Evolutionary conservation across 2,329 filamentous ascomycete species (phyloP), one percentile per base, ranked within the genome.

Genomic region (Stagonosporopsis chrysanthemi): DNA sequence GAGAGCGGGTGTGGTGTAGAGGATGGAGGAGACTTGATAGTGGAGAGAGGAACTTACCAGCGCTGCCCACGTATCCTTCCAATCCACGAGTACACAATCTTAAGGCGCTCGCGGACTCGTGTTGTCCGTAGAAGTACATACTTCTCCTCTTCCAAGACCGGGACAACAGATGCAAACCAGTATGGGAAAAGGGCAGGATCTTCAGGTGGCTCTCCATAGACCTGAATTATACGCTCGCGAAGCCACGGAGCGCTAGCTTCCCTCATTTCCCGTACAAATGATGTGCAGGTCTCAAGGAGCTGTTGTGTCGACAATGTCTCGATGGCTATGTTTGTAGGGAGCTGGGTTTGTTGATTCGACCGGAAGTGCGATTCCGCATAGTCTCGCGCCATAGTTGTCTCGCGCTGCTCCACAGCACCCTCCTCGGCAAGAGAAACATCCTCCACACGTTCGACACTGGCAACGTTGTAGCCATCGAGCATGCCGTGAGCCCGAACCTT

Each of bases 161-260:
- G 92, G 12, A 96, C 77, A 19, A 95, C 87, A 69, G 87, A 91
- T 9, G 90, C 92, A 64, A 97, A 89, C 93, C 93, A 97, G 83
- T 92, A 97, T 0, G 92, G 90, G 64, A 97, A 95, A 1, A 86
- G 75, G 3, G 88, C 88, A 0, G 91, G 88, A 68, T 96, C 91
- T 15, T 85, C 81, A 0, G 92, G 92, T 19, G 88, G 89, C 56
- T 90, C 86, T 12, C 92, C 92, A 63, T 94, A 95, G 6, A 90
- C 87, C 29, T 86, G 79, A 28, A 93, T 79, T 31, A 93, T 88
- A 8, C 88, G 85, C 38, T 87, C 83, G 52, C 90, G 86, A 26
- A 96, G 80, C 92, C 91, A 96, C 0, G 85, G 84, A 0, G 88
- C 89, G 56, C 88, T 90, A 50, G 86, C 81, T 5, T 82, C 81